A percentile compares a stretch with the other conserved stretches of the same genome.
phyloP scores from a whole-genome alignment of 306 rosid genomes.

The Quercus rubra region DNA sequence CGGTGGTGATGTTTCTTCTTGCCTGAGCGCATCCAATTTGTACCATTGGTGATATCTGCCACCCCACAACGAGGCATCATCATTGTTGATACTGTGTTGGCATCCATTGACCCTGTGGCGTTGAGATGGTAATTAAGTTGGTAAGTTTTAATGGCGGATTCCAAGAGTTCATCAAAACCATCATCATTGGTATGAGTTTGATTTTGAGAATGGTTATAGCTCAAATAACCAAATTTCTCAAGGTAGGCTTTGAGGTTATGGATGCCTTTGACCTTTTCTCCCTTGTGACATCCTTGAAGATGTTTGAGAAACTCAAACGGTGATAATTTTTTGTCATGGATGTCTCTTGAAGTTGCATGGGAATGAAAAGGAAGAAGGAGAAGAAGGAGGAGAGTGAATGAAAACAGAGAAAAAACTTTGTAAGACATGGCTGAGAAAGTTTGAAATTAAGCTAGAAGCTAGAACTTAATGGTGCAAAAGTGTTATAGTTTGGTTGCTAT shows the following conservation, averaged over 20 bases:
- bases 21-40: neutral
- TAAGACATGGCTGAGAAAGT: neutral
- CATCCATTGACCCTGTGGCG: neutral
- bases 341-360: neutral
- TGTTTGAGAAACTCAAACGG: neutral
- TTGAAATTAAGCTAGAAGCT: neutral
- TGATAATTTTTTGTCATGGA: neutral
- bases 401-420: neutral
- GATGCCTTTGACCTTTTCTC: neutral
- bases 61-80: neutral
- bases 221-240: neutral
- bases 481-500: too few species aligned
- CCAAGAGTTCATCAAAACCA: neutral
- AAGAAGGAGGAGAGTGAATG: neutral
- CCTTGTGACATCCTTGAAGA: neutral
- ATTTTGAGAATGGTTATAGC: neutral
- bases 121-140: conserved; percentile 1
- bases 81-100: neutral
- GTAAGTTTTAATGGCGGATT: neutral
- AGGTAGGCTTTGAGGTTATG: neutral
- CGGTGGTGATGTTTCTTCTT: neutral
- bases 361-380: neutral
- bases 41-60: neutral
- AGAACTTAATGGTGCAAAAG: neutral
- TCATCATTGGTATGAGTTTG: neutral